Base-by-base conservation (phyloP, 129 eudicot genomes). In the Flaveria brownii region DNA sequence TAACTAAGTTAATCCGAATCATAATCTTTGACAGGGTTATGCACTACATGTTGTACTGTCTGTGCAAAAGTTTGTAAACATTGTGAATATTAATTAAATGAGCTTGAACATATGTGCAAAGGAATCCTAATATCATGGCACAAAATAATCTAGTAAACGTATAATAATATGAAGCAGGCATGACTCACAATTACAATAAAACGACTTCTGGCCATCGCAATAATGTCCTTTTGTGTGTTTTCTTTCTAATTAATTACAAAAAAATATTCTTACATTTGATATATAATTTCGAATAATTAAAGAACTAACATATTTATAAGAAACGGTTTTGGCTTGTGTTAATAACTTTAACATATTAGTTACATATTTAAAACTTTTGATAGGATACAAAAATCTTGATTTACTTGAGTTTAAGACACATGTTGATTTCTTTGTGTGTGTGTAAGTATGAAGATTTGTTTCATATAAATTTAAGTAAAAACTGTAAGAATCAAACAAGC, bases 141-240 rank as follows among this genome's bases (percentile, higher is more conserved):
- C 22, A 78, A 30, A 39, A 42, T 47, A 33, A 14, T 51, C 18
- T 26, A 62, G 47, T 66, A 30, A 70, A 63, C 59, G 30, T 3
- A 36, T 47, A 22, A 61, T 62, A 54, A 73, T 64, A 33, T 17
- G 22, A 51, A 51, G 17, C 18, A 50, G 28, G 66, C 10, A 60
- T 80, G 36, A 46, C 54, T 74, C 78, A 74, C 78, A 46, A 59
- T 73, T 59, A 56, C 59, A 59, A 59, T 72, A 33, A 54, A 39
- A 55, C 23, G 51, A n/a, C 36, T 52, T 18, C 30, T 72, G 49
- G 47, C 51, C 68, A 62, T 69, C 60, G 68, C n/a, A 20, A 25
- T 30, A 49, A 8, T 79, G 84, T 84, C 79, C 43, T 47, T 75
- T 80, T 75, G 55, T 69, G 9, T 84, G 79, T 84, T 76, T 15